A percentile compares a stretch with the other conserved stretches of the same genome.
These are phyloP conservation scores for Lactuca saligna DNA, from an alignment of 129 eudicot species.

Conservation along the genomic window DNA sequence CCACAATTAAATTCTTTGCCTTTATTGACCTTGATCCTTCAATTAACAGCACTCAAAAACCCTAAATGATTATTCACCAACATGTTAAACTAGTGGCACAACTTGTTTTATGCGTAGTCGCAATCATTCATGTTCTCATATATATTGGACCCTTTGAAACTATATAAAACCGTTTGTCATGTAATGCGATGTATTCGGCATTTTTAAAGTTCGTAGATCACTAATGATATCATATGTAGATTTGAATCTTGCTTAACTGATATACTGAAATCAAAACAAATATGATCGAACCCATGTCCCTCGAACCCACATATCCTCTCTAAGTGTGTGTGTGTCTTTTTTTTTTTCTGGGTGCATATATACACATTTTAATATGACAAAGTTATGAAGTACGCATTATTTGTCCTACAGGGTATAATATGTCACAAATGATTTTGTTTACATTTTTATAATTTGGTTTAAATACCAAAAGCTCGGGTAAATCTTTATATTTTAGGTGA, in stretches of 20 bases:
- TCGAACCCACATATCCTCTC: background rate
- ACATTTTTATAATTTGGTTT: too few species aligned
- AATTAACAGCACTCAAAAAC: constrained; percentile 15
- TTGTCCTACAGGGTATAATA: too few species aligned
- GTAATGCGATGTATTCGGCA: background rate
- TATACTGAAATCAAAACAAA: too few species aligned
- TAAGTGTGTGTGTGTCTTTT: too few species aligned
- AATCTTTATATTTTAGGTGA: too few species aligned
- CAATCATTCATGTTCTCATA: background rate
- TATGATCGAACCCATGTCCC: too few species aligned
- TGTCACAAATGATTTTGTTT: too few species aligned
- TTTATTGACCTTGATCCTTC: constrained; percentile 36
- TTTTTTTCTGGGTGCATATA: too few species aligned
- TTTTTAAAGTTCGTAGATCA: background rate
- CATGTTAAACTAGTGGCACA: constrained; percentile 36
- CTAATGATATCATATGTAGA: background rate
- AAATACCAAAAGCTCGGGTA: too few species aligned
- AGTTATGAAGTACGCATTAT: too few species aligned
- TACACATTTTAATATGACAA: too few species aligned
- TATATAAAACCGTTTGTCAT: background rate
- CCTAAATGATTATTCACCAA: constrained; percentile 25
- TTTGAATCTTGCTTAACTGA: too few species aligned
- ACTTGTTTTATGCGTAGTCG: constrained; percentile 21
- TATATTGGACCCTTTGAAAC: constrained; percentile 1
- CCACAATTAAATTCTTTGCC: constrained; percentile 20